Conservation (phyloP, 805 yeast species). For the Saccharomycopsis olivae region DNA sequence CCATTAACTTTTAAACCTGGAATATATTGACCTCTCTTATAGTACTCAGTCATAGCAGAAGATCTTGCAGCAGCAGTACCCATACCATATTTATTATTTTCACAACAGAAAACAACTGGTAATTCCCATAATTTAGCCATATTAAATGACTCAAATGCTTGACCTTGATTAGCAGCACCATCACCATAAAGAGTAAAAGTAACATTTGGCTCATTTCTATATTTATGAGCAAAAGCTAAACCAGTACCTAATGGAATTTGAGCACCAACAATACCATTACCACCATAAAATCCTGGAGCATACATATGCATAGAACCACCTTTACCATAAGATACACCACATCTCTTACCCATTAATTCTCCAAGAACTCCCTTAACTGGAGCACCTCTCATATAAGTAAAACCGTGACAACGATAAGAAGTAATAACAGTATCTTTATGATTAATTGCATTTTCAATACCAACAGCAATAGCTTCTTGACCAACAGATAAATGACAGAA, state of each 20-base stretch:
- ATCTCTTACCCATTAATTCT: slow-evolving; percentile 93
- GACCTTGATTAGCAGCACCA: slow-evolving; percentile 99
- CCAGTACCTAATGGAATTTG: slow-evolving; percentile 99
- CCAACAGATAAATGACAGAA: slow-evolving; percentile 98
- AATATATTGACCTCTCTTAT: slow-evolving; percentile 98
- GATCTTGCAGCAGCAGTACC: slow-evolving; percentile 97
- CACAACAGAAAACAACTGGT: slow-evolving; percentile 93
- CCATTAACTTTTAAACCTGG: slow-evolving; percentile 98
- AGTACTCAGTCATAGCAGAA: slow-evolving; percentile 91
- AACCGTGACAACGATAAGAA: slow-evolving; percentile 98
- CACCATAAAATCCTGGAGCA: slow-evolving; percentile 93
- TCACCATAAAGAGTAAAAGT: slow-evolving; percentile 93
- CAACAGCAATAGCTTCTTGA: slow-evolving; percentile 98
- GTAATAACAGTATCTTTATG: slow-evolving; percentile 84
- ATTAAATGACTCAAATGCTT: slow-evolving; percentile 94
- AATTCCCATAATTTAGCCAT: slow-evolving; percentile 99
- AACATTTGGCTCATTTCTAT: slow-evolving; percentile 69
- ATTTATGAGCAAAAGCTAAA: slow-evolving; percentile 96
- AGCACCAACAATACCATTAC: slow-evolving; percentile 99
- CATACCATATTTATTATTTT: slow-evolving; percentile 99
- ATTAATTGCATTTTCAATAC: slow-evolving; percentile 90
- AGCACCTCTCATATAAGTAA: slow-evolving; percentile 93
- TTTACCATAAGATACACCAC: slow-evolving; percentile 93
- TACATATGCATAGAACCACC: slow-evolving; percentile 99
- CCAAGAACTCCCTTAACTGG: slow-evolving; percentile 84